These are phyloP conservation scores for Isoetes taiwanensis DNA, from an alignment of 75 land plant genomes.

Conservation along the genomic window DNA sequence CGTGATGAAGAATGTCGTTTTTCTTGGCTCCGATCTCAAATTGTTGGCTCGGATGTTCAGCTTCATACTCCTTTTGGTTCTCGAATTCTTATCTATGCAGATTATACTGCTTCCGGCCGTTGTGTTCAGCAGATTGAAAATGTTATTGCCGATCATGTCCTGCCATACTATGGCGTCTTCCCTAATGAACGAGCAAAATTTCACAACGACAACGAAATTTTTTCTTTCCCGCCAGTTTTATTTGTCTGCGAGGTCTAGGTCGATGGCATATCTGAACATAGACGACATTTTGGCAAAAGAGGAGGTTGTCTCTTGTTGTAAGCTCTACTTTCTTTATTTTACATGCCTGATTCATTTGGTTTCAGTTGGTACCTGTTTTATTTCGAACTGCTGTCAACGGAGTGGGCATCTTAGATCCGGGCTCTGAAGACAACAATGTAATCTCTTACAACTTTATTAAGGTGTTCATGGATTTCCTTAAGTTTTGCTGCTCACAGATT, in stretches of 20 bases:
- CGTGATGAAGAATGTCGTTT: too few species aligned
- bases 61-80: slow-evolving; percentile 38
- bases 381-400: slow-evolving; percentile 67
- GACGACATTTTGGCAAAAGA: too few species aligned
- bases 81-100: slow-evolving; percentile 38
- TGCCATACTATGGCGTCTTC: slow-evolving; percentile 52
- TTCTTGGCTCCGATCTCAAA: slow-evolving; percentile 47
- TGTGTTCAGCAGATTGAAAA: slow-evolving; percentile 33
- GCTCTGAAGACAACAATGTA: slow-evolving; percentile 72
- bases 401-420: slow-evolving; percentile 68
- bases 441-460: neutral
- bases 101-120: slow-evolving; percentile 59
- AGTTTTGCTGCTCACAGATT: slow-evolving; percentile 52
- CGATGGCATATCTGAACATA: too few species aligned
- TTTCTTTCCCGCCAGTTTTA: too few species aligned
- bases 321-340: neutral
- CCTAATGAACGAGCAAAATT: too few species aligned
- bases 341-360: neutral
- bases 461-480: too few species aligned
- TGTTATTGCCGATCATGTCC: slow-evolving; percentile 28
- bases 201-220: too few species aligned
- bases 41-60: slow-evolving; percentile 30
- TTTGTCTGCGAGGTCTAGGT: too few species aligned
- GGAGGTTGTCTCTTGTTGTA: too few species aligned
- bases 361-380: slow-evolving; percentile 46